Evolutionary conservation across 306 rosid species (phyloP), one percentile per base, ranked within the genome.

Genomic region (Glycine soja): DNA sequence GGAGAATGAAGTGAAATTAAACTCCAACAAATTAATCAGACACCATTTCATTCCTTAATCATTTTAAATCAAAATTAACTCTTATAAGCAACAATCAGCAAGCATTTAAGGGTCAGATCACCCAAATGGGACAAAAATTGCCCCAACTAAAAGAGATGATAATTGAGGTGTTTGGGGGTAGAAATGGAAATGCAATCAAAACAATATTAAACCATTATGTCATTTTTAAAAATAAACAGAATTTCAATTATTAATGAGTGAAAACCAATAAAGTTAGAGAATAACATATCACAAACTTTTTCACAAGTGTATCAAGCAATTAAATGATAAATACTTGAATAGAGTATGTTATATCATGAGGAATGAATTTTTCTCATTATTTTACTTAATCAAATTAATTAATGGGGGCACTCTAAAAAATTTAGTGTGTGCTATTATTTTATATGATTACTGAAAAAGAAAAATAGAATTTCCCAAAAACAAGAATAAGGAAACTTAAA

Each of bases 11-110:
- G 70, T 15, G 45, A 54, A 77, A 64, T 42, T 77, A 54, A 10
- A 36, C 30, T 32, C 38, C 7, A n/a, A 42, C 78, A 82, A 69
- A 47, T 38, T 8, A 62, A 32, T 57, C 36, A 46, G 58, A 73
- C 75, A 74, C 43, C 42, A 14, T 32, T 75, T 65, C 40, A 67
- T 69, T 82, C 85, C 71, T 68, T 82, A 57, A 57, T 34, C 34
- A 48, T 81, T 51, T 74, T 54, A 45, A 54, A 65, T 14, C 30
- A 64, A 56, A 74, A 56, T 65, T 43, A 81, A 66, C 75, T 54
- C 69, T 30, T 74, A 15, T 16, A 30, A 56, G 12, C 76, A 74
- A 66, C 58, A 8, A 61, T 48, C 16, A 53, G 74, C 73, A 63
- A 51, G 63, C 48, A 64, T 36, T 57, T 70, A 46, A 32, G 8